A percentile compares a stretch with the other conserved stretches of the same genome.
These are phyloP conservation scores for Monosporascus sp. DNA, from an alignment of 2,329 filamentous ascomycete genomes.

Conservation along the genomic window DNA sequence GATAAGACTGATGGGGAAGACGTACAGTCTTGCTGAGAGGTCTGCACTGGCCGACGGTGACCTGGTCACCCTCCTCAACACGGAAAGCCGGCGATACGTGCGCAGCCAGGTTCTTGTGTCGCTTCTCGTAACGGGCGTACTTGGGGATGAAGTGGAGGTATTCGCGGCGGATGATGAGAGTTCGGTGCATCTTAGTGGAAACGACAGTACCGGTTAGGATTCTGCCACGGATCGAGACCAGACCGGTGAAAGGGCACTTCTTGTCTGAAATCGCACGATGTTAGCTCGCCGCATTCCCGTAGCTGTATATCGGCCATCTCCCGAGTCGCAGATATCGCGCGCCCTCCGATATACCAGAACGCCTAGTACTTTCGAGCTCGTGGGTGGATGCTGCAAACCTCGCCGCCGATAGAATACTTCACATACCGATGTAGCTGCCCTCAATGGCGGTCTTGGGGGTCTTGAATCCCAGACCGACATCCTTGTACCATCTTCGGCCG, in stretches of 20 bases:
- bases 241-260: slow-evolving; percentile 99
- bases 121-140: slow-evolving; percentile 99
- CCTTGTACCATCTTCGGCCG: slow-evolving; percentile 75
- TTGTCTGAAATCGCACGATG: slow-evolving; percentile 64
- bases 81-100: slow-evolving; percentile 99
- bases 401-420: slow-evolving; percentile 15
- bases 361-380: not conserved
- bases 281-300: slow-evolving; percentile 7
- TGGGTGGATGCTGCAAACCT: not conserved
- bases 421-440: slow-evolving; percentile 97
- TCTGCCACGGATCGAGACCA: slow-evolving; percentile 99
- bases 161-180: slow-evolving; percentile 97
- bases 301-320: not conserved
- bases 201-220: slow-evolving; percentile 99
- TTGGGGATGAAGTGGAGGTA: slow-evolving; percentile 99
- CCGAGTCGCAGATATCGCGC: not conserved
- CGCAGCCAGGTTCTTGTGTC: slow-evolving; percentile 99
- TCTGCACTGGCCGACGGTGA: slow-evolving; percentile 99
- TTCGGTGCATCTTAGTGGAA: slow-evolving; percentile 99
- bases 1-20: slow-evolving; percentile 23
- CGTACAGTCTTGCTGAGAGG: slow-evolving; percentile 99
- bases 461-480: slow-evolving; percentile 98
- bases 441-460: slow-evolving; percentile 99
- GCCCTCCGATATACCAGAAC: not conserved
- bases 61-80: slow-evolving; percentile 99